phyloP scores from a whole-genome alignment of 371 early-diverging fungal species.

The Mucor piriformis region DNA sequence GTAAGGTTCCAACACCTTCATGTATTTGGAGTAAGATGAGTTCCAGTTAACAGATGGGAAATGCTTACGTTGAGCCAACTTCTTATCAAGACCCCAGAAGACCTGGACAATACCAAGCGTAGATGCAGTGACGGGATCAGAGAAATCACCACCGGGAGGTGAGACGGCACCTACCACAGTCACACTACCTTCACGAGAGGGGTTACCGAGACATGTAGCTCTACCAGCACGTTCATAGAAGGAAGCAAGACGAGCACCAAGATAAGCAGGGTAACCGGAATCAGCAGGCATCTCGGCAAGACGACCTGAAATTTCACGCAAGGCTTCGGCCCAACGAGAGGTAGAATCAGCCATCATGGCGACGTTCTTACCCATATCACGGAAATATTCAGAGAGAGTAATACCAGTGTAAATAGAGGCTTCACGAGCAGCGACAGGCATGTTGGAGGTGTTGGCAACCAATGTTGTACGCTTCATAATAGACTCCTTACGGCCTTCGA shows the following conservation, averaged over 20 bases:
- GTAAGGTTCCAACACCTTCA: conserved; percentile 94
- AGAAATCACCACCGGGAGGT: conserved; percentile 99
- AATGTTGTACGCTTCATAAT: conserved; percentile 99
- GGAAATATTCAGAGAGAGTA: conserved; percentile 99
- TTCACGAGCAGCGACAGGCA: conserved; percentile 99
- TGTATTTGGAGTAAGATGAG: conserved; percentile 98
- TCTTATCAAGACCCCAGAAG: conserved; percentile 99
- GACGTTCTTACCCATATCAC: conserved; percentile 99
- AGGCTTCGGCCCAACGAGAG: conserved; percentile 99
- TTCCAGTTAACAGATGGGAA: conserved; percentile 99
- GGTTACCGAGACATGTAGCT: conserved; percentile 95
- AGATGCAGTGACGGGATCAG: conserved; percentile 99
- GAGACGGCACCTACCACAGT: conserved; percentile 99
- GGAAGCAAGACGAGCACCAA: conserved; percentile 99
- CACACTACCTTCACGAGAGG: conserved; percentile 95
- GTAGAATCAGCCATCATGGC: conserved; percentile 99
- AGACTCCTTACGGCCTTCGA: conserved; percentile 93
- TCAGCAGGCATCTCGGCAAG: conserved; percentile 99
- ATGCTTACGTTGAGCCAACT: conserved; percentile 99
- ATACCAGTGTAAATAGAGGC: conserved; percentile 99
- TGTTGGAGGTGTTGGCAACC: conserved; percentile 99
- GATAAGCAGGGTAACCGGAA: conserved; percentile 99
- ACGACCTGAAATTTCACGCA: conserved; percentile 99
- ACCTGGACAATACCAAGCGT: conserved; percentile 99
- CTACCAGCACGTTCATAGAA: conserved; percentile 99